phyloP scores from a whole-genome alignment of 345 rosid species.

The Gynandropsis gynandra region DNA sequence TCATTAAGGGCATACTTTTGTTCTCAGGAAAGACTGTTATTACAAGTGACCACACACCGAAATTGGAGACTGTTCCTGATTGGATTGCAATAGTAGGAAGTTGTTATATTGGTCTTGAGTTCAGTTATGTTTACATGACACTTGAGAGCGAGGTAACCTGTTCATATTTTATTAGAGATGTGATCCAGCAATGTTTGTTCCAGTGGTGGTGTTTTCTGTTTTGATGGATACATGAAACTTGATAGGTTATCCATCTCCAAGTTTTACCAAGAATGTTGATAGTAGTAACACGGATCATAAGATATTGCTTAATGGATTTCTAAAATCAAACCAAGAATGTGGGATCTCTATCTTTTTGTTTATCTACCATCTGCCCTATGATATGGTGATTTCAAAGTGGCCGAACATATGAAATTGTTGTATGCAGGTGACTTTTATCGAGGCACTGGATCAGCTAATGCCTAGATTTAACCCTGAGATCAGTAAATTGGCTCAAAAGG shows the following conservation, averaged over 20 bases:
- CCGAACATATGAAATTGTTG: too few relatives aligned
- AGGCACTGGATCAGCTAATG: too few relatives aligned
- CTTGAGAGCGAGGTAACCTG: slow-evolving; percentile 90
- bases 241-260: slow-evolving; percentile 1
- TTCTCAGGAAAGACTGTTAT: slow-evolving; percentile 97
- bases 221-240: not conserved
- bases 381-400: too few relatives aligned
- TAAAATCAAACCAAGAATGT: too few relatives aligned
- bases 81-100: slow-evolving; percentile 99
- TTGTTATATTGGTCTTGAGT: slow-evolving; percentile 96
- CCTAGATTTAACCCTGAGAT: too few relatives aligned
- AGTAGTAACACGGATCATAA: too few relatives aligned
- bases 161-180: not conserved
- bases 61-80: slow-evolving; percentile 87
- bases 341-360: too few relatives aligned
- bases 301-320: too few relatives aligned
- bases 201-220: not conserved
- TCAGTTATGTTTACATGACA: slow-evolving; percentile 97
- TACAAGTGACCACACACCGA: slow-evolving; percentile 97
- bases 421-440: too few relatives aligned
- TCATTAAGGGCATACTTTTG: slow-evolving; percentile 22
- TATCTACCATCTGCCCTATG: too few relatives aligned
- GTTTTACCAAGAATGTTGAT: too few relatives aligned
- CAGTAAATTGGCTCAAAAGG: too few relatives aligned
- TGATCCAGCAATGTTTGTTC: not conserved